Evolutionary conservation across 257 asterid genomes (phyloP).

Genomic region (Scutellaria minor): DNA sequence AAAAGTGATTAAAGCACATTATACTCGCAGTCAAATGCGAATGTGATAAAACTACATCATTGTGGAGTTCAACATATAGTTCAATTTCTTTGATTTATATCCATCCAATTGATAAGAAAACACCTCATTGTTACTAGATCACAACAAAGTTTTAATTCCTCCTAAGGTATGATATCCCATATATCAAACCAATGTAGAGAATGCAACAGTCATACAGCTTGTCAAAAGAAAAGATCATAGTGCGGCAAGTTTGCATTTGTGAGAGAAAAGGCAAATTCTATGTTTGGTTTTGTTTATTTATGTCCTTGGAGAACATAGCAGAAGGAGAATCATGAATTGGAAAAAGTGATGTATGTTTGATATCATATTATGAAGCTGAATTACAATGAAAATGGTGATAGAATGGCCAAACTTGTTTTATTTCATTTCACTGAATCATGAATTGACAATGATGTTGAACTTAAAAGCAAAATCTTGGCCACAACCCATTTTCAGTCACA

Average conservation of each 20-base stretch:
- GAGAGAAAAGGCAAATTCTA: background rate
- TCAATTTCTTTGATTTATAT: slow-evolving; percentile 7
- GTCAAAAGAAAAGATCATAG: background rate
- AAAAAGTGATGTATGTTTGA: background rate
- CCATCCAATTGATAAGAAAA: slow-evolving; percentile 1
- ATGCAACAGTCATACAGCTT: background rate
- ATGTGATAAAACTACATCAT: too few species aligned
- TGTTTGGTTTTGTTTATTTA: background rate
- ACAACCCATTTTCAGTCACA: background rate
- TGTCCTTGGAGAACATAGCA: background rate
- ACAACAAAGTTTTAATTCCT: background rate
- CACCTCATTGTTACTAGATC: background rate
- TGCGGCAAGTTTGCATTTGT: too few species aligned
- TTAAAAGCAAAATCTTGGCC: background rate
- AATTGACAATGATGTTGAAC: background rate
- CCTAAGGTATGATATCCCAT: background rate
- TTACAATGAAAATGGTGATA: background rate
- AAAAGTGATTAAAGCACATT: too few species aligned
- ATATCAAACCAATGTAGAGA: background rate
- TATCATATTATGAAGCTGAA: background rate
- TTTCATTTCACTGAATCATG: background rate
- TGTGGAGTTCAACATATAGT: background rate
- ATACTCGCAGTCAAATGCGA: too few species aligned
- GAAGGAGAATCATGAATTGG: background rate
- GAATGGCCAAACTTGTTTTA: too few species aligned